phyloP scores from a whole-genome alignment of 1,284 basidiomycete species.

The Apiotrichum akiyoshidainum region DNA sequence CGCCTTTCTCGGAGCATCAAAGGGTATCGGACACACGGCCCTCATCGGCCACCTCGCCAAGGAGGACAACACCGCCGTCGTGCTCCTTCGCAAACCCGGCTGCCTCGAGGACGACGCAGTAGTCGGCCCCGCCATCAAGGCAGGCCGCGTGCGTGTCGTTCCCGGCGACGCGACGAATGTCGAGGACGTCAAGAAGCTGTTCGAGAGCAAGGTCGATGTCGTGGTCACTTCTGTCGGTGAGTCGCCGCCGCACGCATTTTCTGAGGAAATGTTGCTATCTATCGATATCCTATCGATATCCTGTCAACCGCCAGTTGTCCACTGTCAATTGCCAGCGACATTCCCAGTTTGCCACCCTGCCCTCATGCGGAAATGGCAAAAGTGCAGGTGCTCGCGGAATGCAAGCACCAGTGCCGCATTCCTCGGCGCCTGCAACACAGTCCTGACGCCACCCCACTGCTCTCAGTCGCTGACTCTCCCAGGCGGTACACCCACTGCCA shows the following conservation, averaged over 20 bases:
- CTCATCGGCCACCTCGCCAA: slow-evolving; percentile 14
- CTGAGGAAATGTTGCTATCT: not conserved
- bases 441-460: not conserved
- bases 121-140: slow-evolving; percentile 13
- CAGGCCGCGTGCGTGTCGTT: slow-evolving; percentile 22
- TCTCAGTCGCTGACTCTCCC: not conserved
- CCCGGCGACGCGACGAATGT: slow-evolving; percentile 30
- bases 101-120: slow-evolving; percentile 18
- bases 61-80: not conserved
- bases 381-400: too few species aligned
- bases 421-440: not conserved
- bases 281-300: not conserved
- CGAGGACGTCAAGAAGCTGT: slow-evolving; percentile 25
- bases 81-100: slow-evolving; percentile 27
- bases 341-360: too few species aligned
- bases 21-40: slow-evolving; percentile 19
- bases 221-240: slow-evolving; percentile 31
- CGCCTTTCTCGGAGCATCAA: slow-evolving; percentile 28
- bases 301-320: not conserved
- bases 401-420: too few species aligned
- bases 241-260: not conserved
- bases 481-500: slow-evolving; percentile 22
- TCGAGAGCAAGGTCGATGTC: slow-evolving; percentile 22
- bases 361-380: too few species aligned
- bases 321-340: too few species aligned